Base-by-base conservation (phyloP, 1,284 basidiomycete genomes). In the Cutaneotrichosporon dermatis region DNA sequence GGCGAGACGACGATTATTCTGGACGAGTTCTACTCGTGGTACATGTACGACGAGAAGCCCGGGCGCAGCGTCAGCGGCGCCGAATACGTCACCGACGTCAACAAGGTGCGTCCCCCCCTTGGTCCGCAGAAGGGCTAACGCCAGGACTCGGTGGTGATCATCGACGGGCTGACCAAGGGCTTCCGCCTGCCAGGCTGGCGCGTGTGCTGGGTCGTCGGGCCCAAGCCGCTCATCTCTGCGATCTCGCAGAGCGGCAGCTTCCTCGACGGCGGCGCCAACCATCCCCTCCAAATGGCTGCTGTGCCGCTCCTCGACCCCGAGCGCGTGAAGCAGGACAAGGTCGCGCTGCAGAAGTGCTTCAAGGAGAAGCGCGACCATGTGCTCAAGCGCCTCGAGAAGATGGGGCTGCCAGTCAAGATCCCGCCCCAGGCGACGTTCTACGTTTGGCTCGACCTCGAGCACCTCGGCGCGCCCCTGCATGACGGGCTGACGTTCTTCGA, bases 401-500 rank as follows among this genome's bases (percentile, higher is more conserved):
- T 96, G 66, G 87, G 86, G 37, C 80, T 95, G 12, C 85, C 88
- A 57, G 89, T 94, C 50, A 80, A 83, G 40, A 79, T 90, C 60
- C 88, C 86, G 46, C 91, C 88, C 12, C 81, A 59, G 49, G 87
- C 86, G 62, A 92, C 90, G 8, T 93, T 93, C 77, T 92, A 93
- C 77, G 87, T 95, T 74, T 96, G 92, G 91, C 83, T 94, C 55
- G 88, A 90, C 78, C 81, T 97, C 25, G 85, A 86, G 67, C 80
- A 80, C 53, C 82, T 95, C 37, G 88, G 89, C 7, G 68, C 83
- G 6, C 93, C 92, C 6, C 77, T 96, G 46, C 91, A 92, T 79
- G 90, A 90, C 67, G 93, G 93, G 16, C 79, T 96, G 69, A 87
- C 88, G 36, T 95, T 97, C 84, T 96, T 96, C 72, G 93, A 97